Percentiles rank a stretch among this genome's conserved stretches.
Evolutionary conservation across 2,329 filamentous ascomycete genomes (phyloP).

Genomic region (Pseudogymnoascus sp.): DNA sequence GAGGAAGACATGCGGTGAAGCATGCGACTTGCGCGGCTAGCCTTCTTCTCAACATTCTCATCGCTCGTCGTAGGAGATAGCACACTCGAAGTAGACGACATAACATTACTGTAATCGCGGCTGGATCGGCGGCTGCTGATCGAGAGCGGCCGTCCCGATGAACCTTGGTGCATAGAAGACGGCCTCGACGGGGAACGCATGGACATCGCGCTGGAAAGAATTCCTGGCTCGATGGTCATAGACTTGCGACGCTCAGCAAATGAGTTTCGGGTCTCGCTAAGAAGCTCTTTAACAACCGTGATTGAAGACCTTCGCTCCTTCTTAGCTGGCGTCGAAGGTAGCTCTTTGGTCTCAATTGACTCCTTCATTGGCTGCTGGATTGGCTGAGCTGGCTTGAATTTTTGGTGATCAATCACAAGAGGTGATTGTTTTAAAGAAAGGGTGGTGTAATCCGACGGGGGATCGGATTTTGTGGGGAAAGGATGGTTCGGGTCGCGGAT

Average conservation of each 20-base stretch:
- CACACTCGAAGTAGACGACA: constrained; percentile 31
- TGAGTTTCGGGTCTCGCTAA: constrained; percentile 49
- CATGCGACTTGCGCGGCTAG: constrained; percentile 36
- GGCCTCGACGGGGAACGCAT: constrained; percentile 37
- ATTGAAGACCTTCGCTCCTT: constrained; percentile 47
- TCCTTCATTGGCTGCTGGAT: constrained; percentile 4
- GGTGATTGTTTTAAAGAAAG: constrained; percentile 51
- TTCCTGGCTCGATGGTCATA: constrained; percentile 34
- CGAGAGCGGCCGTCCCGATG: constrained; percentile 46
- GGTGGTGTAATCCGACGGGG: constrained; percentile 35
- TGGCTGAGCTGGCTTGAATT: constrained; percentile 16
- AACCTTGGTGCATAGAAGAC: constrained; percentile 37
- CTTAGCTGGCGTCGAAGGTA: constrained; percentile 12
- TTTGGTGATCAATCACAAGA: constrained; percentile 48
- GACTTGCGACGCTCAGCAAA: constrained; percentile 37
- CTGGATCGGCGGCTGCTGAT: constrained; percentile 48
- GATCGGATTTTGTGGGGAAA: constrained; percentile 35
- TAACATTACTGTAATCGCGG: constrained; percentile 18
- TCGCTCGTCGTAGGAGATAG: constrained; percentile 34
- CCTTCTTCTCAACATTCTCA: constrained; percentile 46
- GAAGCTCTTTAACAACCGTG: constrained; percentile 43
- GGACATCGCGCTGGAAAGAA: constrained; percentile 21
- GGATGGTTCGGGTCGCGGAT: constrained; percentile 53
- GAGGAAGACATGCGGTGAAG: constrained; percentile 59
- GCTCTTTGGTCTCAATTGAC: not conserved